Base-by-base conservation (phyloP, 495 filamentous ascomycete species). In the Cercophora samala region DNA sequence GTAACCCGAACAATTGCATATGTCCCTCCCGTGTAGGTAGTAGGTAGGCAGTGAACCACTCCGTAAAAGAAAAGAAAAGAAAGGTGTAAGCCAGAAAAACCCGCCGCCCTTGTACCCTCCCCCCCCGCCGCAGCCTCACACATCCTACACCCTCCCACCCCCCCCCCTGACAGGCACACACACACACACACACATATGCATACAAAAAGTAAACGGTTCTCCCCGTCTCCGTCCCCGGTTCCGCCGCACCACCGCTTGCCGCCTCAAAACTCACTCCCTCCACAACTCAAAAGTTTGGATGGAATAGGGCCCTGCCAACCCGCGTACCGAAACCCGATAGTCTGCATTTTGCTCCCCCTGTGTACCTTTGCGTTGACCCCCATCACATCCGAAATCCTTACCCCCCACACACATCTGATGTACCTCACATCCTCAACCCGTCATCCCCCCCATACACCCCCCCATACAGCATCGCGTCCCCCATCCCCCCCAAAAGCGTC, bases 401-500 rank as follows among this genome's bases (percentile, higher is more conserved):
- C 37, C 13, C 37, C 37, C 13, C 37, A 42, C 37, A 32, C 4
- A 32, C 29, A 13, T 46, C 37, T 46, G 8, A 13, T 4, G 29
- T 32, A 32, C 4, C 11, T 46, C 37, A 46, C 37, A 46, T 46
- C 37, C 37, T 46, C 37, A 46, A 13, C 37, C 37, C 37, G 13
- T 46, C 37, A 46, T 46, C 37, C 11, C 37, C 37, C 9, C 37
- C 37, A 46, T 46, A 42, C 37, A 46, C 11, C 37, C 37, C 37
- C 37, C 37, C 37, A 23, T 62, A 70, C 15, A 83, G 82, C 80
- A 83, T 82, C 26, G 81, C 80, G 58, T 83, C 81, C 19, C 77
- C 80, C 66, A 82, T 76, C n/a, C 81, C 81, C 67, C 82, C 37
- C 37, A 46, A 17, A 11, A 46, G 70, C 80, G 83, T 84, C 21